These are phyloP conservation scores for Wilcoxina mikolae DNA, from an alignment of 495 filamentous ascomycete genomes.

Conservation along the genomic window DNA sequence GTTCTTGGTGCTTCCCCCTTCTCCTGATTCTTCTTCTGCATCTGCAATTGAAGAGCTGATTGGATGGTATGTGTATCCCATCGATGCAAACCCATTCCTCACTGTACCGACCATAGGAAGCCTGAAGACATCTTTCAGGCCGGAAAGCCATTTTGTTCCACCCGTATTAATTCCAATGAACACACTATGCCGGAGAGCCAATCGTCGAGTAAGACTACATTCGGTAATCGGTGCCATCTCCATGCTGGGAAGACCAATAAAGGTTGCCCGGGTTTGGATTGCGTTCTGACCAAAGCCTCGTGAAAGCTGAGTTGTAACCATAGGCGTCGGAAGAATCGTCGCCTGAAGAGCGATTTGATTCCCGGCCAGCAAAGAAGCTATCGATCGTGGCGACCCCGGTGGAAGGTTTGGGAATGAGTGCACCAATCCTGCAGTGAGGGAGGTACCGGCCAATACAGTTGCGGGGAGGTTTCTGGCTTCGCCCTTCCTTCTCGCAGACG, in stretches of 20 bases:
- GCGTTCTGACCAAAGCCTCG: conserved; percentile 9
- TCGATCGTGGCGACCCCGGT: conserved; percentile 12
- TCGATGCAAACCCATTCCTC: neutral
- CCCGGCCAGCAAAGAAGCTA: conserved; percentile 15
- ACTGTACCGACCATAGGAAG: neutral
- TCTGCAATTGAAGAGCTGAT: conserved; percentile 2
- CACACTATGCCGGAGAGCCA: neutral
- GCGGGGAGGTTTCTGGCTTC: neutral
- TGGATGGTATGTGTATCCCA: conserved; percentile 3
- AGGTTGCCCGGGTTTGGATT: neutral
- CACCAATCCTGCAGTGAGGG: neutral
- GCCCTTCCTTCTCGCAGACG: neutral
- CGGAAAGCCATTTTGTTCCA: neutral
- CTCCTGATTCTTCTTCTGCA: neutral
- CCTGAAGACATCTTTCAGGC: neutral
- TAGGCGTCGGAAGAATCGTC: conserved; percentile 13
- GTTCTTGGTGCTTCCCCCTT: neutral
- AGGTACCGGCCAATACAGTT: neutral
- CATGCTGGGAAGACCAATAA: neutral
- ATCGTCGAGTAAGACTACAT: neutral
- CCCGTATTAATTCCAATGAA: neutral
- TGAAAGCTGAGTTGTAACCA: conserved; percentile 13
- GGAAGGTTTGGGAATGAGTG: conserved; percentile 20
- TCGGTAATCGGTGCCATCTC: conserved; percentile 12
- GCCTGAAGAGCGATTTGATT: conserved; percentile 10